phyloP scores from a whole-genome alignment of 768 basidiomycete genomes.

The Phanerochaete carnosa region DNA sequence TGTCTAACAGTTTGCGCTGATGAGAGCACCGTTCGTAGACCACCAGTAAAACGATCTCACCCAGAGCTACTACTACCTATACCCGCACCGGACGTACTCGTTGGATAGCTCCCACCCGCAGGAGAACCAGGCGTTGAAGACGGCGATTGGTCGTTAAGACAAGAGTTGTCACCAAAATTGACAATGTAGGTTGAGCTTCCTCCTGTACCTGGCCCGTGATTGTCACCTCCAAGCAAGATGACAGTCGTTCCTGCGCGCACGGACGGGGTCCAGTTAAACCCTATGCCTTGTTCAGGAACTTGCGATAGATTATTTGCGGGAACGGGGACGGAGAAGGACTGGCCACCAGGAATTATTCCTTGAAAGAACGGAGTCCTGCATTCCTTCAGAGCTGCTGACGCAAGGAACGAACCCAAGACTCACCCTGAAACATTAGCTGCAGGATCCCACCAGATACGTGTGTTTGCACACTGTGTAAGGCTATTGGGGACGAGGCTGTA shows the following conservation, averaged over 20 bases:
- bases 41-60: slow-evolving; percentile 8
- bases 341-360: slow-evolving; percentile 77
- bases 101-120: slow-evolving; percentile 71
- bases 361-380: slow-evolving; percentile 56
- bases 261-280: slow-evolving; percentile 67
- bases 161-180: slow-evolving; percentile 49
- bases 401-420: slow-evolving; percentile 10
- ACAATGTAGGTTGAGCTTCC: slow-evolving; percentile 64
- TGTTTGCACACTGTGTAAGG: slow-evolving; percentile 58
- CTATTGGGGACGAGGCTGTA: slow-evolving; percentile 62
- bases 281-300: slow-evolving; percentile 45
- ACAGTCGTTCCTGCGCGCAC: slow-evolving; percentile 65
- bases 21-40: neutral
- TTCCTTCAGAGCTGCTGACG: neutral
- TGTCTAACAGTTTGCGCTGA: neutral
- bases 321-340: slow-evolving; percentile 65
- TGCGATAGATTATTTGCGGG: slow-evolving; percentile 36
- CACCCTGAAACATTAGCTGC: slow-evolving; percentile 47
- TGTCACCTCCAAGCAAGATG: slow-evolving; percentile 64
- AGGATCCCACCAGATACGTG: slow-evolving; percentile 64
- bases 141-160: slow-evolving; percentile 58
- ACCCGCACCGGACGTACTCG: slow-evolving; percentile 39
- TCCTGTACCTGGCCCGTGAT: slow-evolving; percentile 61
- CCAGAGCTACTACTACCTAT: slow-evolving; percentile 23
- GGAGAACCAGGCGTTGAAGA: slow-evolving; percentile 76